These are phyloP conservation scores for Artemisia argyi DNA, from an alignment of 129 eudicot species.

Conservation along the genomic window DNA sequence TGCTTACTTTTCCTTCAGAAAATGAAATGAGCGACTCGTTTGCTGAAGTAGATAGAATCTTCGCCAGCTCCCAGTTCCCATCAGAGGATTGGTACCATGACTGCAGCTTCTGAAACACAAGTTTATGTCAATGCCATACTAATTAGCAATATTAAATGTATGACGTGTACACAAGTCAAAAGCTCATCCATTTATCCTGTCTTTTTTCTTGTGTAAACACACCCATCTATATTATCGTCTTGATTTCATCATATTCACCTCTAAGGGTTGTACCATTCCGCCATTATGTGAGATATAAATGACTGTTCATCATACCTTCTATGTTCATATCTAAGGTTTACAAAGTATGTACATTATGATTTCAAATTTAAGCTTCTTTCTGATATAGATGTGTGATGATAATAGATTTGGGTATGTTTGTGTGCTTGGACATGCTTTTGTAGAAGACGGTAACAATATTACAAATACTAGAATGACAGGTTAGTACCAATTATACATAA, in stretches of 20 bases:
- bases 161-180: neutral
- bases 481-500: neutral
- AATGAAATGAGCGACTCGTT: slow-evolving; percentile 62
- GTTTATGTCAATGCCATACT: slow-evolving; percentile 18
- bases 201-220: slow-evolving; percentile 7
- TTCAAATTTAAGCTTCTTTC: slow-evolving; percentile 1
- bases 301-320: slow-evolving; percentile 9
- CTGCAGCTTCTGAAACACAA: slow-evolving; percentile 73
- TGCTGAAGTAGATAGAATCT: slow-evolving; percentile 65
- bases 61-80: slow-evolving; percentile 95
- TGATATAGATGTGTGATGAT: neutral
- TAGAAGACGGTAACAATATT: neutral
- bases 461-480: neutral
- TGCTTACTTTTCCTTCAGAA: slow-evolving; percentile 76
- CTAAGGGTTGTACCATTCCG: neutral
- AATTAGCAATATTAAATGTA: slow-evolving; percentile 10
- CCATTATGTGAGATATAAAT: slow-evolving; percentile 5
- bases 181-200: neutral
- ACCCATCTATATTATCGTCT: neutral
- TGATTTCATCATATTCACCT: slow-evolving; percentile 8
- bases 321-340: neutral
- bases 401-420: slow-evolving; percentile 3
- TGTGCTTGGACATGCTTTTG: neutral
- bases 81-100: slow-evolving; percentile 85
- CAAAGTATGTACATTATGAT: neutral